These are phyloP conservation scores for Anthoceros angustus DNA, from an alignment of 225 moss, liverwort and hornwort species.

Conservation along the genomic window DNA sequence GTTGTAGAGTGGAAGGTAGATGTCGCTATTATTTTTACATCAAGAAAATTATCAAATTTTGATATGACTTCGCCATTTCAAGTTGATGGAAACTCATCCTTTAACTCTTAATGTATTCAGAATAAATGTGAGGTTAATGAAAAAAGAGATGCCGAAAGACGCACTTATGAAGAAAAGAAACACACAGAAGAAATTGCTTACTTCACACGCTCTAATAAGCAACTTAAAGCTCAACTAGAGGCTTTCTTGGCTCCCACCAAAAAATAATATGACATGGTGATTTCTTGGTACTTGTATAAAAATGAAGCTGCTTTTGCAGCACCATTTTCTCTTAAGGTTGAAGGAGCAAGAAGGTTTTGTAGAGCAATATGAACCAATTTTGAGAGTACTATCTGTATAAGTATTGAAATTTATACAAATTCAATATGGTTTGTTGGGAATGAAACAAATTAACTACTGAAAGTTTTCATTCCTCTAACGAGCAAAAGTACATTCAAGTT, in stretches of 20 bases:
- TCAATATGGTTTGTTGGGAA: no score
- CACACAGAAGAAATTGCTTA: constrained; percentile 75
- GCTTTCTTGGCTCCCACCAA: constrained; percentile 74
- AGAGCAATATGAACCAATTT: no score
- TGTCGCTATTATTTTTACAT: neutral
- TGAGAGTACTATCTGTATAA: no score
- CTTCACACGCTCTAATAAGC: constrained; percentile 81
- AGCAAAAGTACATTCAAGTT: no score
- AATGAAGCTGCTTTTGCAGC: no score
- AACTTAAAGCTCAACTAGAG: constrained; percentile 84
- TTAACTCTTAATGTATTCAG: constrained; percentile 14
- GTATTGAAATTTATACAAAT: no score
- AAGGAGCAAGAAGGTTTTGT: no score
- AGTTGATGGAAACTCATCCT: neutral
- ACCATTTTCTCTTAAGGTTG: no score
- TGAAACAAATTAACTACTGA: no score
- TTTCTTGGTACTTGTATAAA: no score
- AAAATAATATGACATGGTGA: constrained; percentile 17
- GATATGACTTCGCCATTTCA: neutral
- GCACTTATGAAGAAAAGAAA: constrained; percentile 75
- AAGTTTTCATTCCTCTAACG: no score
- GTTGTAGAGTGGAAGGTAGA: constrained; percentile 89
- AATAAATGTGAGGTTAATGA: constrained; percentile 88
- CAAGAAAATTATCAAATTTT: neutral
- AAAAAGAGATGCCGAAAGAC: constrained; percentile 56